phyloP scores from a whole-genome alignment of 192 early-diverging fungal genomes.

The Backusella mclennaniae region DNA sequence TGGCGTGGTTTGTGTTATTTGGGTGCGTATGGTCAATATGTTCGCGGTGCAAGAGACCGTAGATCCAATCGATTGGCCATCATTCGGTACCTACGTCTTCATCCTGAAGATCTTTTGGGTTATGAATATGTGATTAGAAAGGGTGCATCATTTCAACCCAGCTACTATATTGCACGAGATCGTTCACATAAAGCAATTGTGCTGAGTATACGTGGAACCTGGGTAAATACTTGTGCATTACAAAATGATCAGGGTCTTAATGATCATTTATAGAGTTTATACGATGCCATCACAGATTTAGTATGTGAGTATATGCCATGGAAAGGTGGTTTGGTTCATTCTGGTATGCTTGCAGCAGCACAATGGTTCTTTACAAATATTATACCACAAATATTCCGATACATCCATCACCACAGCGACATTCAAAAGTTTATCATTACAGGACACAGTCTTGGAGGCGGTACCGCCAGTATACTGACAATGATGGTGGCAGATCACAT shows the following conservation, averaged over 20 bases:
- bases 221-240: constrained; percentile 32
- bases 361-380: constrained; percentile 64
- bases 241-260: not conserved
- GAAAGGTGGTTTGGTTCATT: constrained; percentile 76
- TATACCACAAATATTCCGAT: constrained; percentile 53
- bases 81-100: constrained; percentile 57
- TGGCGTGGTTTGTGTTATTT: constrained; percentile 36
- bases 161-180: constrained; percentile 74
- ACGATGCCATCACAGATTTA: constrained; percentile 75
- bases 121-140: constrained; percentile 67
- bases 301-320: constrained; percentile 75
- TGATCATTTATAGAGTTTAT: constrained; percentile 46
- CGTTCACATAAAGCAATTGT: constrained; percentile 60
- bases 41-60: constrained; percentile 45
- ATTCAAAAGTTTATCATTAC: constrained; percentile 50
- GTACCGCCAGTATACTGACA: constrained; percentile 56
- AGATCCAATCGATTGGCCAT: constrained; percentile 67
- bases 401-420: constrained; percentile 37
- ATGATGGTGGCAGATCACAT: constrained; percentile 62
- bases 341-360: constrained; percentile 70
- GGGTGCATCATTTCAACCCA: constrained; percentile 61
- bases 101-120: constrained; percentile 61
- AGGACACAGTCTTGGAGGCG: constrained; percentile 65
- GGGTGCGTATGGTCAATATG: constrained; percentile 25
- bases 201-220: constrained; percentile 70